Base-by-base conservation (phyloP, 2,329 filamentous ascomycete genomes). In the Cytospora paraplurivora region DNA sequence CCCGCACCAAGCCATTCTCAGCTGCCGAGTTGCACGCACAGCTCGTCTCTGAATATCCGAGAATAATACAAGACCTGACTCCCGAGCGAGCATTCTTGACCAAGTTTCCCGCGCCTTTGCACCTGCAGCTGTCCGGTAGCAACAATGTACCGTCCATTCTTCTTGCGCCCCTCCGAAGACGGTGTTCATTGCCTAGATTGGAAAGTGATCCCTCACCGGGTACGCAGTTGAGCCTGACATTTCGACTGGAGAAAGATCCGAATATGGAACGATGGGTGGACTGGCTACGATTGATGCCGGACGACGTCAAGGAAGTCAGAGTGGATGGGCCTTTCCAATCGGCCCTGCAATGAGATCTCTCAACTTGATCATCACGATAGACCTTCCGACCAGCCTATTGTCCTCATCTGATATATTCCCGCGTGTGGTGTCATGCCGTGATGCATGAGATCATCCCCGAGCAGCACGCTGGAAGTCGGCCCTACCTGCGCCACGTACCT, bases 201-300 rank as follows among this genome's bases (percentile, higher is more conserved):
- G 37, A 50, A 17, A 52, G 44, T 4, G 33, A n/a, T 17, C 17
- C 59, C 4, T 50, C 41, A 8, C 68, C 70, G 12, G 76, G 76
- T 11, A 76, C 79, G 2, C 79, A 82, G 61, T 66, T 86, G 41
- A 80, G 79, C 58, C 70, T 87, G 8, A 81, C 79, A 11, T 77
- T 86, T 61, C 77, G 79, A 33, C 72, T 86, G 50, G 82, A 85
- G 49, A 82, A 83, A 32, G 77, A 77, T 35, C 73, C 84, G 64
- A 80, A 83, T 65, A 71, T 81, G 59, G 82, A 86, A 57, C 79
- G 74, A 61, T 85, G 84, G 83, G 76, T 79, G 60, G 83, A 86
- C 69, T 86, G 84, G 83, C 72, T 87, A 66, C 80, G 84, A 27
- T 75, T 82, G 69, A 83, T 86, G 78, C 84, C 84, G 2, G 82